phyloP scores from a whole-genome alignment of 805 yeast genomes.

The Lachancea fermentati region DNA sequence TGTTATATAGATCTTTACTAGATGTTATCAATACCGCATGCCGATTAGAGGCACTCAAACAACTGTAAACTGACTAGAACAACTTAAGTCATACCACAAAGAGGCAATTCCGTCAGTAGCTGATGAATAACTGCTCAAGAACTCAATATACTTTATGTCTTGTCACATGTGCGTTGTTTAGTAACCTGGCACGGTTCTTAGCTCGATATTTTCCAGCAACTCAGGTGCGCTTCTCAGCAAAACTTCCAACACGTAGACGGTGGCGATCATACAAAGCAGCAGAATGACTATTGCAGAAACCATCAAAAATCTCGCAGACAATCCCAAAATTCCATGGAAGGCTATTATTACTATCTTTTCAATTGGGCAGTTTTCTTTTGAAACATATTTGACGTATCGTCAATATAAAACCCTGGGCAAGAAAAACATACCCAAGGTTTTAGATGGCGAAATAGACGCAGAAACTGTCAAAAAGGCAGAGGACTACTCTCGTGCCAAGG shows the following conservation, averaged over 20 bases:
- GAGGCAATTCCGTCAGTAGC: too few relatives aligned
- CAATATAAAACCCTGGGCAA: slow-evolving; percentile 61
- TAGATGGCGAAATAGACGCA: slow-evolving; percentile 60
- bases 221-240: too few relatives aligned
- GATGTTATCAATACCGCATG: too few relatives aligned
- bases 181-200: not conserved
- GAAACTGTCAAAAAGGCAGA: slow-evolving; percentile 75
- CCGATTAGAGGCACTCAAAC: too few relatives aligned
- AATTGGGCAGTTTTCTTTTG: slow-evolving; percentile 68
- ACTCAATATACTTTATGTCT: too few relatives aligned
- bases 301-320: slow-evolving; percentile 52
- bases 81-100: too few relatives aligned
- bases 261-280: too few relatives aligned
- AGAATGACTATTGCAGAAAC: slow-evolving; percentile 20
- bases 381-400: slow-evolving; percentile 65
- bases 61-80: too few relatives aligned
- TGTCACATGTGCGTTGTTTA: too few relatives aligned
- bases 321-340: slow-evolving; percentile 76
- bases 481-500: slow-evolving; percentile 72
- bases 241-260: too few relatives aligned
- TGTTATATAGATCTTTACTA: not conserved
- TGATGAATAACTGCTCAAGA: too few relatives aligned
- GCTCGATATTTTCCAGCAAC: too few relatives aligned
- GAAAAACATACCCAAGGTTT: slow-evolving; percentile 58
- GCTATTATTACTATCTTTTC: slow-evolving; percentile 66